These are phyloP conservation scores for Fusarium compactum DNA, from an alignment of 2,329 filamentous ascomycete species.

Conservation along the genomic window DNA sequence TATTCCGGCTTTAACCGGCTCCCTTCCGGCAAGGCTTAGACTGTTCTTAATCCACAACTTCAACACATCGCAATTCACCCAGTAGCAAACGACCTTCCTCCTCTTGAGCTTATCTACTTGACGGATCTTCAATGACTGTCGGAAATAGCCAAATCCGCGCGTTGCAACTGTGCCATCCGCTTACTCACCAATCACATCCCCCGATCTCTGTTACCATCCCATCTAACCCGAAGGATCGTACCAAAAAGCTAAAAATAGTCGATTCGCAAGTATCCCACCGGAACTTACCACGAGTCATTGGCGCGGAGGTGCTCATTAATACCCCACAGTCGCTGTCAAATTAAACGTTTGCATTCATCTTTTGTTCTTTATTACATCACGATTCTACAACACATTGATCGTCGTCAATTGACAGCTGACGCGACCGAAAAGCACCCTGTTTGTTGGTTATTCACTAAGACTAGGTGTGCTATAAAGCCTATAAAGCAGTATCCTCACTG, in stretches of 20 bases:
- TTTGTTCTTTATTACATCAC: slow-evolving; percentile 1
- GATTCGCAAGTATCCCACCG: background rate
- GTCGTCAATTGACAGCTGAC: background rate
- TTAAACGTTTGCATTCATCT: background rate
- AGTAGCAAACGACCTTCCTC: background rate
- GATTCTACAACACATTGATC: background rate
- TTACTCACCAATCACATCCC: background rate
- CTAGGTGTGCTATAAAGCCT: background rate
- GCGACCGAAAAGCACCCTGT: background rate
- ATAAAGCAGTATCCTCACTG: background rate
- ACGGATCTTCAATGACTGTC: background rate
- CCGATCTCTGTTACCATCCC: background rate
- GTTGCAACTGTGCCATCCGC: background rate
- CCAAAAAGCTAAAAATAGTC: background rate
- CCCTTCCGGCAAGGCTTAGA: background rate
- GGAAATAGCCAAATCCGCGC: background rate
- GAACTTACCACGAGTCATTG: slow-evolving; percentile 1
- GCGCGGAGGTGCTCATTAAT: background rate
- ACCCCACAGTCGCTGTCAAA: slow-evolving; percentile 4
- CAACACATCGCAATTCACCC: background rate
- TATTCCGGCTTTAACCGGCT: background rate
- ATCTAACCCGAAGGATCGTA: background rate
- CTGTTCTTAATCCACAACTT: background rate
- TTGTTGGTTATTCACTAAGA: background rate
- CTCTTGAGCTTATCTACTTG: background rate